Percentiles rank a stretch among this genome's conserved stretches.
phyloP scores from a whole-genome alignment of 306 rosid species.

The Quercus dentata region DNA sequence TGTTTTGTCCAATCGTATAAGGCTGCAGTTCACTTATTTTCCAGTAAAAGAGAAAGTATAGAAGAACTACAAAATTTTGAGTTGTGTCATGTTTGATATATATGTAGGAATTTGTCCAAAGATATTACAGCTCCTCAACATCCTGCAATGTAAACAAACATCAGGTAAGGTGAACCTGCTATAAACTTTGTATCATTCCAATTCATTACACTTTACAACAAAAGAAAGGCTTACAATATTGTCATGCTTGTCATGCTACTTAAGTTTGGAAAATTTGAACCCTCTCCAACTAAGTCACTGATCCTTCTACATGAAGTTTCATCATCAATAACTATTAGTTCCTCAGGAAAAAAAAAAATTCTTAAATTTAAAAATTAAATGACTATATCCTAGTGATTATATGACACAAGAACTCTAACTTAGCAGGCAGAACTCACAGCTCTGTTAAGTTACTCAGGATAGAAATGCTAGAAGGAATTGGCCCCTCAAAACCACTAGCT shows the following conservation, averaged over 20 bases:
- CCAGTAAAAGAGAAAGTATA: neutral
- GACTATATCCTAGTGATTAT: neutral
- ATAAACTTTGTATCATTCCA: neutral
- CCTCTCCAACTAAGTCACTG: conserved; percentile 20
- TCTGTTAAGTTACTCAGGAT: conserved; percentile 1
- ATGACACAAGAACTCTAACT: too few relatives aligned
- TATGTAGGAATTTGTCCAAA: conserved; percentile 5
- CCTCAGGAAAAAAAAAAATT: neutral
- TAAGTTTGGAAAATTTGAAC: conserved; percentile 12
- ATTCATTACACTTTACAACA: neutral
- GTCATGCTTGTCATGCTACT: neutral
- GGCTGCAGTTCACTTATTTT: too few relatives aligned
- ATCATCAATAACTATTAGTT: neutral
- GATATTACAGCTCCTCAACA: conserved; percentile 27
- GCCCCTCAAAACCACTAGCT: conserved; percentile 31
- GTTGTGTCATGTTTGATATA: neutral
- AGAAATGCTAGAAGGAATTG: conserved; percentile 27
- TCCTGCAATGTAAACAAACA: neutral
- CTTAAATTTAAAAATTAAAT: neutral
- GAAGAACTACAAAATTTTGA: conserved; percentile 3
- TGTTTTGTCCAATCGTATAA: too few relatives aligned
- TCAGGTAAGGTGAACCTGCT: neutral
- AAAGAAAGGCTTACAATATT: conserved; percentile 10
- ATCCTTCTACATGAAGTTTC: conserved; percentile 26
- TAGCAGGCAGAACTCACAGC: conserved; percentile 19